phyloP scores from a whole-genome alignment of 1,284 basidiomycete genomes.

The Chiua sp. region DNA sequence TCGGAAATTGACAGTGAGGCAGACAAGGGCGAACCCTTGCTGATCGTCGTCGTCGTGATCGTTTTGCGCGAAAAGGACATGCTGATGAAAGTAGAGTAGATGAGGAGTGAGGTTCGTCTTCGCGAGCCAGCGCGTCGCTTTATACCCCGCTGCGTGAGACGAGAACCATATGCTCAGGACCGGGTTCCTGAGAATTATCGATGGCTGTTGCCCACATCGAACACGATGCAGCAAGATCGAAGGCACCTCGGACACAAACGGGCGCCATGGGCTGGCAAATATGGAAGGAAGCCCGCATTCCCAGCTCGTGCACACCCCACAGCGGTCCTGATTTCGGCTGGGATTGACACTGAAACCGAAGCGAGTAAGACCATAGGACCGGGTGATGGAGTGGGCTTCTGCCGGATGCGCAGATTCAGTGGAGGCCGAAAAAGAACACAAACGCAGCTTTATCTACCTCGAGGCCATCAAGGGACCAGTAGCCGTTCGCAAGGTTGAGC shows the following conservation, averaged over 20 bases:
- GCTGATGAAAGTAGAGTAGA: conserved; percentile 1
- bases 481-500: background rate
- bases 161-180: background rate
- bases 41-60: background rate
- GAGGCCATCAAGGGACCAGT: conserved; percentile 19
- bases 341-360: background rate
- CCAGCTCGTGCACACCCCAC: conserved; percentile 6
- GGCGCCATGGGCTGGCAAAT: conserved; percentile 15
- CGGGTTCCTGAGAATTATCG: conserved; percentile 8
- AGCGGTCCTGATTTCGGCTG: background rate
- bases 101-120: background rate
- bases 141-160: conserved; percentile 19
- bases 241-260: background rate
- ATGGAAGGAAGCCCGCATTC: conserved; percentile 8
- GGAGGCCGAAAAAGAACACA: background rate
- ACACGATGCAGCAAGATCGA: conserved; percentile 26
- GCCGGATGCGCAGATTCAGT: background rate
- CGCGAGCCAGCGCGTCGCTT: conserved; percentile 6
- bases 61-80: conserved; percentile 26
- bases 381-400: background rate
- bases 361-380: background rate
- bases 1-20: conserved; percentile 11
- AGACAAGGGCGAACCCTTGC: conserved; percentile 15
- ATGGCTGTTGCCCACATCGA: background rate
- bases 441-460: conserved; percentile 12